These are phyloP conservation scores for Vigna angularis DNA, from an alignment of 306 rosid genomes.

Conservation along the genomic window DNA sequence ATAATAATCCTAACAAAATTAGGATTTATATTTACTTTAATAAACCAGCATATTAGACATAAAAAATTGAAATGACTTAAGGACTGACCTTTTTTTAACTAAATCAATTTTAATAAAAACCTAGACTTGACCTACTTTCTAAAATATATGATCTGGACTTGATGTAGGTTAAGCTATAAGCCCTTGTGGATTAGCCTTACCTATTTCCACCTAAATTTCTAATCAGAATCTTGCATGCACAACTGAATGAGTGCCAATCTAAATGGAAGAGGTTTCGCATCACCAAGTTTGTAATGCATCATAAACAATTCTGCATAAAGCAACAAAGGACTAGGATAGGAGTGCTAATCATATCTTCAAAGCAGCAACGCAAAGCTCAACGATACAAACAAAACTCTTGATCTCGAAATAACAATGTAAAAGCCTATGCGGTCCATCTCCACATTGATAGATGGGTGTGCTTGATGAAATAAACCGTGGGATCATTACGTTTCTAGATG, in stretches of 20 bases:
- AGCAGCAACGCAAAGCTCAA: conserved; percentile 11
- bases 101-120: no score
- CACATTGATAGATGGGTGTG: background rate
- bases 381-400: conserved; percentile 4
- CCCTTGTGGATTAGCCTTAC: no score
- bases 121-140: no score
- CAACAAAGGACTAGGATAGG: conserved; percentile 5
- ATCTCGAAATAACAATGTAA: conserved; percentile 22
- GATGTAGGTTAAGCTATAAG: no score
- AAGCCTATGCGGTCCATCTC: conserved; percentile 4
- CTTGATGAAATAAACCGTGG: background rate
- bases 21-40: no score
- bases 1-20: no score
- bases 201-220: background rate
- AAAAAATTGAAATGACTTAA: no score
- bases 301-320: conserved; percentile 1
- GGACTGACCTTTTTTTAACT: no score
- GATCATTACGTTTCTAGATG: background rate
- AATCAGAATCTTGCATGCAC: conserved; percentile 11
- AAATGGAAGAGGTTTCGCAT: conserved; percentile 6
- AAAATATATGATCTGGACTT: no score
- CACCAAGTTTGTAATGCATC: background rate
- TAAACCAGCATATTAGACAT: no score
- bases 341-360: conserved; percentile 12
- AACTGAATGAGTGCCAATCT: background rate